These are phyloP conservation scores for Aegilops longissima DNA, from an alignment of 176 grass and related monocot genomes.

Conservation along the genomic window DNA sequence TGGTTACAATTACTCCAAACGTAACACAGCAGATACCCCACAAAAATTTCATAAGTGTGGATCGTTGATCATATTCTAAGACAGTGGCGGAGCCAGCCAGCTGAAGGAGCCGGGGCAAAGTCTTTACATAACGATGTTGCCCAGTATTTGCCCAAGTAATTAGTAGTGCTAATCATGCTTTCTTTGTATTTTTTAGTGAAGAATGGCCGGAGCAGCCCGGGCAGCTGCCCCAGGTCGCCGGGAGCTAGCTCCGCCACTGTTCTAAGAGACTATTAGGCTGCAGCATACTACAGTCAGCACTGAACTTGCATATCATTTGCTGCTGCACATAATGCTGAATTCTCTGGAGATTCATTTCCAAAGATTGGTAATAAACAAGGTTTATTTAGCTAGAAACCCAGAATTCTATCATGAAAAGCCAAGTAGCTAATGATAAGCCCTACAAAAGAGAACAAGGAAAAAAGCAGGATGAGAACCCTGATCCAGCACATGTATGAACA, in stretches of 20 bases:
- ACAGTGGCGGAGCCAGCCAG: too few relatives aligned
- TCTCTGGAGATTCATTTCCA: neutral
- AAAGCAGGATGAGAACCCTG: neutral
- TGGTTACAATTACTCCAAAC: neutral
- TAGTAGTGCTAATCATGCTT: too few relatives aligned
- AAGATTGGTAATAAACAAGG: slow-evolving; percentile 3
- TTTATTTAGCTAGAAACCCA: neutral
- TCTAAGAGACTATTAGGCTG: neutral
- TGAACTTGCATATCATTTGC: slow-evolving; percentile 10
- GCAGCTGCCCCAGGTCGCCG: too few relatives aligned
- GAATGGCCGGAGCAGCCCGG: too few relatives aligned
- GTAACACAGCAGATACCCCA: neutral
- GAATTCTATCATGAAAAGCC: neutral
- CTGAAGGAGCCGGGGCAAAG: too few relatives aligned
- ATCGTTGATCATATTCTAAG: neutral
- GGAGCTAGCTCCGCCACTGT: too few relatives aligned
- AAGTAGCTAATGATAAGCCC: neutral
- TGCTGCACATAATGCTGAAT: neutral
- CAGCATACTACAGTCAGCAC: neutral
- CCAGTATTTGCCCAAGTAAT: too few relatives aligned
- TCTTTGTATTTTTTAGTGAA: too few relatives aligned
- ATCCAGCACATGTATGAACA: neutral
- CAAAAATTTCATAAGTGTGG: neutral
- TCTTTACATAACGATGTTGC: too few relatives aligned
- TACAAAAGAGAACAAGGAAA: neutral